Evolutionary conservation across 164 flowering plant species (phyloP).

Genomic region (Saururus chinensis): DNA sequence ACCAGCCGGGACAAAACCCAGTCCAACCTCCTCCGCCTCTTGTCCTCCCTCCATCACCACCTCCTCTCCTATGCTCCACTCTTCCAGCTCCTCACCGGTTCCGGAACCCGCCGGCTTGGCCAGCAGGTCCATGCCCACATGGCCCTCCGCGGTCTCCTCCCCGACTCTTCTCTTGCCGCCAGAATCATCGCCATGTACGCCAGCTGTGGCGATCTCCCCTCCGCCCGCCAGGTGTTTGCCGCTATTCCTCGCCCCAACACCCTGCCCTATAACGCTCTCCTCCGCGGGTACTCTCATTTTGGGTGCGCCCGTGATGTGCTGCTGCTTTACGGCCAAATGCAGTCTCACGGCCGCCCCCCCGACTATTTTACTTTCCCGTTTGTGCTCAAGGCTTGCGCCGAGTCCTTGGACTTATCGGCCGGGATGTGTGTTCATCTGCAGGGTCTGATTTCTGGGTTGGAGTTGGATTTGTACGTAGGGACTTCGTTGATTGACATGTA

Average conservation of each 20-base stretch:
- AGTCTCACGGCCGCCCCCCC: not conserved
- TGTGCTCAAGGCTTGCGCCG: not conserved
- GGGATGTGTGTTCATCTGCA: not conserved
- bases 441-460: not conserved
- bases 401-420: not conserved
- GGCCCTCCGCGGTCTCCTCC: not conserved
- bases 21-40: not conserved
- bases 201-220: not conserved
- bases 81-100: not conserved
- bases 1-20: not conserved
- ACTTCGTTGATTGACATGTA: conserved; percentile 3
- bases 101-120: not conserved
- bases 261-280: not conserved
- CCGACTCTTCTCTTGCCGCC: not conserved
- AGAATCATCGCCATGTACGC: not conserved
- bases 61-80: not conserved
- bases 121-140: not conserved
- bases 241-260: not conserved
- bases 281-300: not conserved
- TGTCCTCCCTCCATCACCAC: not conserved
- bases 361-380: not conserved
- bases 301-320: not conserved
- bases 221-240: not conserved
- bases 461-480: not conserved
- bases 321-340: not conserved